A percentile compares a stretch with the other conserved stretches of the same genome.
These are phyloP conservation scores for Apiospora sp. DNA, from an alignment of 2,329 filamentous ascomycete species.

Conservation along the genomic window DNA sequence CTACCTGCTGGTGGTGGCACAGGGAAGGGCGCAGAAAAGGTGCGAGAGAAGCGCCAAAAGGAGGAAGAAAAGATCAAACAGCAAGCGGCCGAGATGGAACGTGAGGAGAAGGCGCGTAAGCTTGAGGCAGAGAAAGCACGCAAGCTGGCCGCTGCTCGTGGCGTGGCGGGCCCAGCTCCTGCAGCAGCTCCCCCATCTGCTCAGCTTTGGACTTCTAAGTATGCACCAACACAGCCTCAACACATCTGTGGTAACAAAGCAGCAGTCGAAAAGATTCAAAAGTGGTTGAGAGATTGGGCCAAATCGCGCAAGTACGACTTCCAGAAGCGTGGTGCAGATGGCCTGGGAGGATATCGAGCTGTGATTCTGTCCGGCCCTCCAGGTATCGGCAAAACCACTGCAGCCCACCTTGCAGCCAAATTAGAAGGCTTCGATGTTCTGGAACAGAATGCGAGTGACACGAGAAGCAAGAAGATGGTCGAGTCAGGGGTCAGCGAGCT, in stretches of 20 bases:
- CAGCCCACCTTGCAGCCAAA: conserved; percentile 92
- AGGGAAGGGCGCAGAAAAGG: conserved; percentile 86
- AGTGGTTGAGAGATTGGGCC: conserved; percentile 85
- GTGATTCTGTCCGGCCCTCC: conserved; percentile 95
- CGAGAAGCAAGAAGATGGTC: conserved; percentile 93
- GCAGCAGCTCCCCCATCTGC: conserved; percentile 56
- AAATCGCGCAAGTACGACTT: conserved; percentile 83
- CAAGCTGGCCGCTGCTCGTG: conserved; percentile 56
- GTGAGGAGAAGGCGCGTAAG: conserved; percentile 72
- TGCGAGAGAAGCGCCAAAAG: conserved; percentile 82
- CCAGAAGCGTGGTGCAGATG: conserved; percentile 83
- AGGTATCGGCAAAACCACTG: conserved; percentile 96
- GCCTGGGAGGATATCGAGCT: conserved; percentile 82
- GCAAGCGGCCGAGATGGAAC: conserved; percentile 86
- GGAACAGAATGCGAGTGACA: conserved; percentile 95
- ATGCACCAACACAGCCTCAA: conserved; percentile 82
- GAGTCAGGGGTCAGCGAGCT: conserved; percentile 89
- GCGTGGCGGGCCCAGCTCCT: conserved; percentile 46
- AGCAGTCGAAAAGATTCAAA: conserved; percentile 87
- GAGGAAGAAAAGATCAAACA: conserved; percentile 84
- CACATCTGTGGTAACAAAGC: conserved; percentile 97
- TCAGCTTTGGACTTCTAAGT: conserved; percentile 92
- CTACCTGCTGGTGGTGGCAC: conserved; percentile 88
- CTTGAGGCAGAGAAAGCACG: conserved; percentile 62
- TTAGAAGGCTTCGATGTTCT: conserved; percentile 92